These are phyloP conservation scores for Melastoma malabathricum DNA, from an alignment of 345 rosid genomes.

Conservation along the genomic window DNA sequence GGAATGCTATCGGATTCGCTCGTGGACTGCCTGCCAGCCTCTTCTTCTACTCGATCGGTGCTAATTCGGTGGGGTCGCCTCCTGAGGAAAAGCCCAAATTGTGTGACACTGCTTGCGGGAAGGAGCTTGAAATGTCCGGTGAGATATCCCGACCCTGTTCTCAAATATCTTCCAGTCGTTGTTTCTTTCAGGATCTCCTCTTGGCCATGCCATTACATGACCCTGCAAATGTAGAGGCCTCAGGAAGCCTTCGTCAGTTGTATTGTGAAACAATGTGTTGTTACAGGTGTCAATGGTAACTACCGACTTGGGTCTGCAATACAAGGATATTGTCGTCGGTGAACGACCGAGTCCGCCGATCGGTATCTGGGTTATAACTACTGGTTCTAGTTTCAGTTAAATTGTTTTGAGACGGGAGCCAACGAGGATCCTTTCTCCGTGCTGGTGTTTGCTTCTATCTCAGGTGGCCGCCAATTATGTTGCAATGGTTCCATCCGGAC, in stretches of 20 bases:
- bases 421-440: not conserved
- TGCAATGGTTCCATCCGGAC: not conserved
- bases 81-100: slow-evolving; percentile 68
- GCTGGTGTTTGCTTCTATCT: slow-evolving; percentile 1
- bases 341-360: slow-evolving; percentile 72
- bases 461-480: not conserved
- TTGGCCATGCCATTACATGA: not conserved
- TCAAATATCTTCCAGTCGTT: not conserved
- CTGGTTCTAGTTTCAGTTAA: not conserved
- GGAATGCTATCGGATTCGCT: slow-evolving; percentile 44
- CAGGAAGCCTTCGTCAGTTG: not conserved
- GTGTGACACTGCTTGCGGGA: slow-evolving; percentile 67
- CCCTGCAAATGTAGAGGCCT: too few relatives aligned
- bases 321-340: slow-evolving; percentile 86
- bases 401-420: not conserved
- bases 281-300: slow-evolving; percentile 73
- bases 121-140: slow-evolving; percentile 99
- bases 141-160: slow-evolving; percentile 41
- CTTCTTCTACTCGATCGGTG: slow-evolving; percentile 17
- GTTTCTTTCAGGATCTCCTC: not conserved
- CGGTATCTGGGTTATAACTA: slow-evolving; percentile 62
- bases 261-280: not conserved
- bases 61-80: slow-evolving; percentile 72
- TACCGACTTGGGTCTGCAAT: slow-evolving; percentile 80
- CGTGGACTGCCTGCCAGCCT: slow-evolving; percentile 34